Evolutionary conservation across 176 grass and related monocot species (phyloP).

Genomic region (Thalia dealbata): DNA sequence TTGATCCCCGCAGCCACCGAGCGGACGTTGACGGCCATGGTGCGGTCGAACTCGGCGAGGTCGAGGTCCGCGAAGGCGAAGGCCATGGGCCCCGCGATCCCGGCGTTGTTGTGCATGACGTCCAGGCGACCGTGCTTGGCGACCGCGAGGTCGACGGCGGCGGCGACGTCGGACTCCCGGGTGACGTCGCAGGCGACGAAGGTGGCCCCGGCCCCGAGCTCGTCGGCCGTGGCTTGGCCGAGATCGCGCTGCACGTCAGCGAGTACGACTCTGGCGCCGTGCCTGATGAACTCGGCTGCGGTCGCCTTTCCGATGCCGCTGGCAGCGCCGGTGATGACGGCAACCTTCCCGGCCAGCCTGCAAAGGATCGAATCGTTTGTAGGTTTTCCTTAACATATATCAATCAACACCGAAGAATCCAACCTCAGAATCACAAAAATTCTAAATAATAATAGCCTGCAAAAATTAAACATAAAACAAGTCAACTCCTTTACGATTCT

Average conservation of each 20-base stretch:
- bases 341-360: conserved; percentile 41
- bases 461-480: too few species aligned
- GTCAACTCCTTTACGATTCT: too few species aligned
- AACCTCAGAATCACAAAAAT: too few species aligned
- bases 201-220: conserved; percentile 31
- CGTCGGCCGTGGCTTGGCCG: conserved; percentile 14
- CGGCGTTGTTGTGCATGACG: conserved; percentile 64
- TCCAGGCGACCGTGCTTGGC: conserved; percentile 44
- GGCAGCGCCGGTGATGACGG: conserved; percentile 45
- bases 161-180: conserved; percentile 37
- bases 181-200: conserved; percentile 50
- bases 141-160: conserved; percentile 44
- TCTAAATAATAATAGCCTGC: too few species aligned
- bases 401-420: too few species aligned
- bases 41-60: conserved; percentile 62
- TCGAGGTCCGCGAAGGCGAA: conserved; percentile 21
- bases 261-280: conserved; percentile 45
- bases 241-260: conserved; percentile 49
- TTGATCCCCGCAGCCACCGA: conserved; percentile 49
- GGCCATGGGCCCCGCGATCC: not conserved
- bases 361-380: not conserved
- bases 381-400: too few species aligned
- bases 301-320: conserved; percentile 49
- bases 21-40: conserved; percentile 49
- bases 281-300: conserved; percentile 34